Percentiles rank a stretch among this genome's conserved stretches.
Evolutionary conservation across 495 filamentous ascomycete genomes (phyloP).

Genomic region (Hypoxylon fragiforme): DNA sequence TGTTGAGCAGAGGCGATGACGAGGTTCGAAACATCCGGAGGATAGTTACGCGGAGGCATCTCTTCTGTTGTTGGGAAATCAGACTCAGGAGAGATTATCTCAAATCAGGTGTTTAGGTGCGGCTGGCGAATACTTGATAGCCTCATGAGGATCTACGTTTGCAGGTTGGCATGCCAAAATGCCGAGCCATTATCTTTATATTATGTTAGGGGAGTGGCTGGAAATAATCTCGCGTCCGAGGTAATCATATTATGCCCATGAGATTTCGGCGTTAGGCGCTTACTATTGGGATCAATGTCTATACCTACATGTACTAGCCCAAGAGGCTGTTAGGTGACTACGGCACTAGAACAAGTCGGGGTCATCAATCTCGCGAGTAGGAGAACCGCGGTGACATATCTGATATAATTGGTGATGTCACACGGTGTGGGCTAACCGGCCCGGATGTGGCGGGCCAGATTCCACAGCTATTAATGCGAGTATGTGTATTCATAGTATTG

Average conservation of each 20-base stretch:
- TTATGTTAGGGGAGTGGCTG: neutral
- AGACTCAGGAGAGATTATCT: neutral
- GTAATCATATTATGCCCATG: neutral
- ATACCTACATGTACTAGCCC: neutral
- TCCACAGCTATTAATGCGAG: neutral
- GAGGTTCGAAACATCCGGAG: constrained; percentile 19
- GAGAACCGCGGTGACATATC: too few species aligned
- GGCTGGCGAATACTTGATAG: neutral
- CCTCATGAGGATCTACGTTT: too few species aligned
- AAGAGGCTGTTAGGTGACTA: neutral
- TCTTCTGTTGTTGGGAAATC: neutral
- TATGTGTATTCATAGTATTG: too few species aligned
- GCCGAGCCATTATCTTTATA: too few species aligned
- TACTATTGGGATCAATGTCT: too few species aligned
- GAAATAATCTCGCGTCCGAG: neutral
- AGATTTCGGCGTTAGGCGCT: neutral
- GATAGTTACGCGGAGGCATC: constrained; percentile 14
- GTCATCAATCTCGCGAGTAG: too few species aligned
- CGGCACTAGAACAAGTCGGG: neutral
- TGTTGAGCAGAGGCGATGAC: too few species aligned
- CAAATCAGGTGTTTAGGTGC: neutral
- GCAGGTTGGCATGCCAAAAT: too few species aligned
- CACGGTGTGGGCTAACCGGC: constrained; percentile 1
- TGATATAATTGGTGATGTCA: constrained; percentile 24
- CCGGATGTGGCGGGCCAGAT: constrained; percentile 10